phyloP scores from a whole-genome alignment of 1,139 yeast species.

The Lodderomyces margitis region DNA sequence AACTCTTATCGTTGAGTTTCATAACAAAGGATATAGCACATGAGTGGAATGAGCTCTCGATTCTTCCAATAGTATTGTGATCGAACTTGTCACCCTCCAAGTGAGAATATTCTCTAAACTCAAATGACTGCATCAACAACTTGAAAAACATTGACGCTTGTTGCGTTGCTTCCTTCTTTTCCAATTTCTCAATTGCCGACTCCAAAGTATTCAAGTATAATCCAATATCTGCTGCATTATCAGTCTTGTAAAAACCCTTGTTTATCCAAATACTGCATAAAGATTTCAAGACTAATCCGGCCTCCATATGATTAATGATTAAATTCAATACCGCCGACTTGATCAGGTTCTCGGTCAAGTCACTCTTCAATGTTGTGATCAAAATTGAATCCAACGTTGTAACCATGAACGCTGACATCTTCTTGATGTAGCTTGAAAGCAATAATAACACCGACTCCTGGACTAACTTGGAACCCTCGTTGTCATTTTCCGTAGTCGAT shows the following conservation, averaged over 20 bases:
- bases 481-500: constrained; percentile 22
- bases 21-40: constrained; percentile 77
- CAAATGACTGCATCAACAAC: constrained; percentile 71
- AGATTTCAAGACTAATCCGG: constrained; percentile 58
- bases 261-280: constrained; percentile 60
- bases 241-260: constrained; percentile 31
- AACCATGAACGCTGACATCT: constrained; percentile 82
- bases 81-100: constrained; percentile 46
- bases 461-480: constrained; percentile 33
- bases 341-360: constrained; percentile 54
- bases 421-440: constrained; percentile 71
- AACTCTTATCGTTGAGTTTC: constrained; percentile 89
- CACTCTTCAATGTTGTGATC: constrained; percentile 54
- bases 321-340: constrained; percentile 66
- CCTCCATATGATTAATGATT: constrained; percentile 68
- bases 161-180: constrained; percentile 69
- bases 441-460: constrained; percentile 71
- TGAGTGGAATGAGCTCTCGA: constrained; percentile 72
- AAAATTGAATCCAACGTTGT: constrained; percentile 66
- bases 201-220: constrained; percentile 68
- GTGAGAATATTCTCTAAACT: constrained; percentile 53
- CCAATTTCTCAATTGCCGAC: constrained; percentile 60
- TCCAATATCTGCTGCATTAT: constrained; percentile 60
- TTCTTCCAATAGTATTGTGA: constrained; percentile 71
- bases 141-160: constrained; percentile 71